Conservation (phyloP, 2,329 filamentous ascomycete genomes). For the Ophiostoma ips region DNA sequence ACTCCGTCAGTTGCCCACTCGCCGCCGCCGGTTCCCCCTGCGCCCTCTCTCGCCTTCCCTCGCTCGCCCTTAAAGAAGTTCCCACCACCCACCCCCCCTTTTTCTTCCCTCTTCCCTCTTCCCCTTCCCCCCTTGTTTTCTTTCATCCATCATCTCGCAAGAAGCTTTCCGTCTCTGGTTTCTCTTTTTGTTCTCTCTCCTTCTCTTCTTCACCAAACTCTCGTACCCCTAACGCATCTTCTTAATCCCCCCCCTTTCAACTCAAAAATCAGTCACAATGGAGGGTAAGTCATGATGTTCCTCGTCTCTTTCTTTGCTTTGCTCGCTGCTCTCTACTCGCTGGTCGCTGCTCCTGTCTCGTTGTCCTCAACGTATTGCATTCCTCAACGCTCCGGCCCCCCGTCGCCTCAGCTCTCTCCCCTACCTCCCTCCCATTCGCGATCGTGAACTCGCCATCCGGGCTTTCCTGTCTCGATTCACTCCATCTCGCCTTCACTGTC, state of each 20-base stretch:
- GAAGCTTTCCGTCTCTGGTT: conserved; percentile 17
- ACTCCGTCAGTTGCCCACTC: too few species aligned
- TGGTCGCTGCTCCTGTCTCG: neutral
- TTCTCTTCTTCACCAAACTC: conserved; percentile 1
- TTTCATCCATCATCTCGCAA: conserved; percentile 8
- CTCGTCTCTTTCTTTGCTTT: neutral
- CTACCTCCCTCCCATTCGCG: too few species aligned
- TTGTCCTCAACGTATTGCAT: neutral
- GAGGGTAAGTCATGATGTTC: neutral
- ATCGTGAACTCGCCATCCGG: too few species aligned
- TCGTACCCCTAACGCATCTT: conserved; percentile 1
- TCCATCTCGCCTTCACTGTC: neutral
- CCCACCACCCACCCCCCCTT: conserved; percentile 19
- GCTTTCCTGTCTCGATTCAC: neutral
- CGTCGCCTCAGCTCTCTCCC: too few species aligned
- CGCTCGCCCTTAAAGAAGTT: conserved; percentile 7
- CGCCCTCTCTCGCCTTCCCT: neutral
- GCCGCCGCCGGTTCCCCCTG: conserved; percentile 12
- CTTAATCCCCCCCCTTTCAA: neutral
- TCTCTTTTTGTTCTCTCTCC: neutral
- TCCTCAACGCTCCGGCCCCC: too few species aligned
- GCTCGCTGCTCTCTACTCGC: neutral
- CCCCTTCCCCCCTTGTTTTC: conserved; percentile 13
- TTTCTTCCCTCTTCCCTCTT: conserved; percentile 23
- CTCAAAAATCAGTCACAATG: conserved; percentile 1